Evolutionary conservation across 2,329 filamentous ascomycete genomes (phyloP), one percentile per base, ranked within the genome.

Genomic region (Emmonsia crescens): DNA sequence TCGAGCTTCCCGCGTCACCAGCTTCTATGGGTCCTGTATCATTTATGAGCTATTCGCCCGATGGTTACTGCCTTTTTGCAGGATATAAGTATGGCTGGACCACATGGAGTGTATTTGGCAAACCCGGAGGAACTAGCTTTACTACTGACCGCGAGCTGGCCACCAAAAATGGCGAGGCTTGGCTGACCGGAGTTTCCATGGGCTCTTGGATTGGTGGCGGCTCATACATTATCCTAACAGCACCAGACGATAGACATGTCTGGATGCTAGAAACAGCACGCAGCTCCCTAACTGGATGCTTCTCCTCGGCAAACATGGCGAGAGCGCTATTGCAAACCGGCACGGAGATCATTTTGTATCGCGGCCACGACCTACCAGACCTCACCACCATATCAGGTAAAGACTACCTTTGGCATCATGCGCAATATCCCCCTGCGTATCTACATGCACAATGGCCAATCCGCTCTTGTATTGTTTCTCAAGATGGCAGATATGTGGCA

Each of bases 71-170:
- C 72, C 82, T 99, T 9, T 96, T 99, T 74, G 91, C 89, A 51
- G 94, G 93, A 1, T 97, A 93, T 70, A 87, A 94, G 69, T 86
- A 87, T 62, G 95, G 94, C 0, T 99, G 94, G 94, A 88, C 89
- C 4, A 93, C 87, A 55, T 99, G 93, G 93, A 97, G 93, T 72
- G 94, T 97, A 44, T 99, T 96, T 74, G 94, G 94, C 40, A 96
- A 96, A 74, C 83, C 88, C 2, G 87, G 91, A 16, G 91, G 88
- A 61, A 90, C 85, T 67, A 96, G 90, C 71, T 97, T 97, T 72
- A 81, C 82, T 6, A 81, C 84, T 14, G 89, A 96, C 68, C 78
- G 80, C 31, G 75, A 77, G 1, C 79, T 91, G 44, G 85, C 86
- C 2, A 77, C 82, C 57, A 76, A 77, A 6, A 93, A 94, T 69